A percentile compares a stretch with the other conserved stretches of the same genome.
Conservation (phyloP, 768 basidiomycete genomes). For the Trametes coccinea region DNA sequence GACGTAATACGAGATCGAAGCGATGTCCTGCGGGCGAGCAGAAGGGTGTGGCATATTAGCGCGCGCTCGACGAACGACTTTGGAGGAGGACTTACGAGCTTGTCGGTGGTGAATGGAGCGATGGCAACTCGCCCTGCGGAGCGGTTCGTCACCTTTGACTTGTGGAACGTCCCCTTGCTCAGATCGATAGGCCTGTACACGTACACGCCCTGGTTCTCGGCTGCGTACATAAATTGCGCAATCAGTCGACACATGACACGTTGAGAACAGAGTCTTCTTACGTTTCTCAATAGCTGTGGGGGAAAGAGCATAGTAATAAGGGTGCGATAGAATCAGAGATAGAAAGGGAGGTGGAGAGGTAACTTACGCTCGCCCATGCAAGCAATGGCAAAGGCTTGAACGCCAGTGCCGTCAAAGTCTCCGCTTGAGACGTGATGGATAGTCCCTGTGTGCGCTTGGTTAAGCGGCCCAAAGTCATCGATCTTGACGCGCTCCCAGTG, state of each 20-base stretch:
- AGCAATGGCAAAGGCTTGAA: conserved; percentile 28
- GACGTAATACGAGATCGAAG: conserved; percentile 33
- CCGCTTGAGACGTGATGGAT: conserved; percentile 28
- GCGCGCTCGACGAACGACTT: background rate
- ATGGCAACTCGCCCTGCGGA: background rate
- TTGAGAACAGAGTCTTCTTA: background rate
- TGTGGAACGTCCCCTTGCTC: conserved; percentile 14
- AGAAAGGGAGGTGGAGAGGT: background rate
- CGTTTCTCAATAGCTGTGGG: conserved; percentile 3
- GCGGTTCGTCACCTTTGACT: conserved; percentile 2
- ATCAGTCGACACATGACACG: background rate
- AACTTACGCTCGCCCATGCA: conserved; percentile 21
- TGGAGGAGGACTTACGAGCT: background rate
- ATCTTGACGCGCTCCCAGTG: conserved; percentile 27
- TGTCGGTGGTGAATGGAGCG: background rate
- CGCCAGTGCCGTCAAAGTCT: conserved; percentile 13
- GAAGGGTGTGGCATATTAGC: background rate
- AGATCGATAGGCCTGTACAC: conserved; percentile 10
- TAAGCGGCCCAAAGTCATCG: conserved; percentile 28
- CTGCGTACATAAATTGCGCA: background rate
- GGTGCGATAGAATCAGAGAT: background rate
- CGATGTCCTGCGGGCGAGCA: conserved; percentile 24
- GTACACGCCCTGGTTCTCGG: background rate
- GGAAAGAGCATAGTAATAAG: no score
- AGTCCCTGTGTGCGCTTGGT: conserved; percentile 25